A percentile compares a stretch with the other conserved stretches of the same genome.
These are phyloP conservation scores for Phenoliferia sp. DNA, from an alignment of 1,284 basidiomycete species.

Conservation along the genomic window DNA sequence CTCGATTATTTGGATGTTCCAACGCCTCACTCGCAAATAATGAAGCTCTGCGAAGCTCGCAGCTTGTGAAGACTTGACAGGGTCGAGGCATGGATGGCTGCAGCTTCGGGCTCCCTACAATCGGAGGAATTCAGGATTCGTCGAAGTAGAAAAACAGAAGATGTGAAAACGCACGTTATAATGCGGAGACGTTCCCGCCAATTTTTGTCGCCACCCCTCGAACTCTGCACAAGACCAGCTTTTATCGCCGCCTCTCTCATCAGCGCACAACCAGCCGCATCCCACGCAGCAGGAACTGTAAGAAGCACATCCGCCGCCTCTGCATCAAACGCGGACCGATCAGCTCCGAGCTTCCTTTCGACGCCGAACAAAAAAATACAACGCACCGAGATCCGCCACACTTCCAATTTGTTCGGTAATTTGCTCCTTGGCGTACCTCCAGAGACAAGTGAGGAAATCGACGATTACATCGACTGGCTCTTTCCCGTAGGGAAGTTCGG, in stretches of 20 bases:
- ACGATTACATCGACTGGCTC: slow-evolving; percentile 65
- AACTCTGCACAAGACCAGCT: slow-evolving; percentile 66
- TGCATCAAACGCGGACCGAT: slow-evolving; percentile 69
- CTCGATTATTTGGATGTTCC: too few relatives aligned
- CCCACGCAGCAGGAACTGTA: slow-evolving; percentile 79
- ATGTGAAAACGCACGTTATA: slow-evolving; percentile 51
- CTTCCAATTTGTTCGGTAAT: slow-evolving; percentile 75
- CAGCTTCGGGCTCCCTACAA: slow-evolving; percentile 64
- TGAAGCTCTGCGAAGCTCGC: slow-evolving; percentile 68
- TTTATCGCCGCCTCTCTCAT: slow-evolving; percentile 73
- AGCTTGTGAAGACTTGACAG: slow-evolving; percentile 69
- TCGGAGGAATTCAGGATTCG: neutral
- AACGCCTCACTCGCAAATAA: slow-evolving; percentile 55
- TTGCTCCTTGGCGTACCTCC: slow-evolving; percentile 75
- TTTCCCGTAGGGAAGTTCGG: slow-evolving; percentile 69
- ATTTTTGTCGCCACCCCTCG: slow-evolving; percentile 58
- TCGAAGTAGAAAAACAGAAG: neutral
- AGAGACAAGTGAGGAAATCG: slow-evolving; percentile 70
- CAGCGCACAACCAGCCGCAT: slow-evolving; percentile 68
- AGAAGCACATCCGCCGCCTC: slow-evolving; percentile 72
- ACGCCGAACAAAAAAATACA: slow-evolving; percentile 8
- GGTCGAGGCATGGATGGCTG: slow-evolving; percentile 73
- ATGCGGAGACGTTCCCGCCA: slow-evolving; percentile 73
- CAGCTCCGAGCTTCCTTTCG: too few relatives aligned
- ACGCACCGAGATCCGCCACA: slow-evolving; percentile 59